These are phyloP conservation scores for Backusella luteola DNA, from an alignment of 192 early-diverging fungal genomes.

Conservation along the genomic window DNA sequence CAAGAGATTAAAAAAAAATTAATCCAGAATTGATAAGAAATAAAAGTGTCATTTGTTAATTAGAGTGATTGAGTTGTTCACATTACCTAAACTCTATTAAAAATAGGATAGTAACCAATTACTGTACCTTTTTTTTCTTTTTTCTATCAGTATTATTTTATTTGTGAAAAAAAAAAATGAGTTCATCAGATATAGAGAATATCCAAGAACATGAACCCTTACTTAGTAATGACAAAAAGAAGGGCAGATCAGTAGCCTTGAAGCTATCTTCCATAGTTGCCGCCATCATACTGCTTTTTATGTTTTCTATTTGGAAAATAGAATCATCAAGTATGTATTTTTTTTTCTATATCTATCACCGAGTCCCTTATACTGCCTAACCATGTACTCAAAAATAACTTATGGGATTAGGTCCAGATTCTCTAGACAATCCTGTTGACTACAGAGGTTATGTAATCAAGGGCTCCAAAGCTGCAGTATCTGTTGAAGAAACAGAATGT, in stretches of 20 bases:
- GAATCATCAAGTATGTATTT: not conserved
- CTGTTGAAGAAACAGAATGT: conserved; percentile 64
- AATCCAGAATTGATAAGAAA: not conserved
- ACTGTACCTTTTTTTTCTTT: not conserved
- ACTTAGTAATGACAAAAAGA: not conserved
- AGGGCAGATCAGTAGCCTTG: not conserved
- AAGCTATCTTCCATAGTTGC: not conserved
- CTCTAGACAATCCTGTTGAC: not conserved
- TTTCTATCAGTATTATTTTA: not conserved
- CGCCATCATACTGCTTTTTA: not conserved
- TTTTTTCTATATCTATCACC: not conserved
- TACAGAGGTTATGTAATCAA: not conserved
- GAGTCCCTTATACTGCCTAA: not conserved
- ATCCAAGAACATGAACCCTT: not conserved
- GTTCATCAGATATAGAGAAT: not conserved
- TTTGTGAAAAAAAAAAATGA: not conserved
- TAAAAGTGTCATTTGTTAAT: not conserved
- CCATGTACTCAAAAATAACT: not conserved
- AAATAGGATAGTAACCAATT: not conserved
- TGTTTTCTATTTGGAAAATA: not conserved
- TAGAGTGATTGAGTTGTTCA: not conserved
- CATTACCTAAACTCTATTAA: not conserved
- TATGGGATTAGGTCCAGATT: not conserved
- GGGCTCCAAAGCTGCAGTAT: conserved; percentile 44
- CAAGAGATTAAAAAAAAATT: not conserved